Base-by-base conservation (phyloP, 768 basidiomycete genomes). In the Amanita thiersii region DNA sequence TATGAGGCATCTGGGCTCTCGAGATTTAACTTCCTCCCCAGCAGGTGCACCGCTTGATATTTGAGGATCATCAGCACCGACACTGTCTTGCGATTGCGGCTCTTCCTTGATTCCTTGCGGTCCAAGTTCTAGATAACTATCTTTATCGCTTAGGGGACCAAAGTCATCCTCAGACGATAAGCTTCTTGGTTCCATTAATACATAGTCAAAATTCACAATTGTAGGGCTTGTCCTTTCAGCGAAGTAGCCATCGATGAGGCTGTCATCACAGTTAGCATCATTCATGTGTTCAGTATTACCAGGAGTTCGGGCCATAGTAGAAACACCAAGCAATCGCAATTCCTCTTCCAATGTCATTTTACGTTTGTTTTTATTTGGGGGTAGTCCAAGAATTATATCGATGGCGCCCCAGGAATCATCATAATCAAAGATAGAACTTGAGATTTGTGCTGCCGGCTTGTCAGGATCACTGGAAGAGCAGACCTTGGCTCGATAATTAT, bases 331-430 rank as follows among this genome's bases (percentile, higher is more conserved):
- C 6, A 10, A 14, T 14, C 5, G 24, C 18, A 43, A 18, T 29
- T 43, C 42, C 15, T 43, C 35, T 31, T 43, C 42, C 25, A 43
- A 11, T 14, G 17, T 43, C 14, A 20, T 34, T n/a, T 12, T 29
- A n/a, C n/a, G n/a, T 26, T 15, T 43, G 6, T 24, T 6, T 5
- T 37, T 25, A 10, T 26, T 43, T 14, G 23, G 33, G 1, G 44
- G 24, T 24, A 45, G 38, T 32, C 37, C 44, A 28, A 45, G 36
- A 14, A 45, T 45, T 18, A 25, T 24, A 2, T 37, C 44, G 17
- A 45, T 45, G 11, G 44, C 37, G 15, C 33, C 30, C 44, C 44
- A 45, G 19, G 44, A 37, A 14, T 39, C 38, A 17, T 45, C 44
- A 15, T 32, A 38, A 11, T 45, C 44, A 18, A 45, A 45, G 29